phyloP scores from a whole-genome alignment of 768 basidiomycete species.

The Agaricus blazei region DNA sequence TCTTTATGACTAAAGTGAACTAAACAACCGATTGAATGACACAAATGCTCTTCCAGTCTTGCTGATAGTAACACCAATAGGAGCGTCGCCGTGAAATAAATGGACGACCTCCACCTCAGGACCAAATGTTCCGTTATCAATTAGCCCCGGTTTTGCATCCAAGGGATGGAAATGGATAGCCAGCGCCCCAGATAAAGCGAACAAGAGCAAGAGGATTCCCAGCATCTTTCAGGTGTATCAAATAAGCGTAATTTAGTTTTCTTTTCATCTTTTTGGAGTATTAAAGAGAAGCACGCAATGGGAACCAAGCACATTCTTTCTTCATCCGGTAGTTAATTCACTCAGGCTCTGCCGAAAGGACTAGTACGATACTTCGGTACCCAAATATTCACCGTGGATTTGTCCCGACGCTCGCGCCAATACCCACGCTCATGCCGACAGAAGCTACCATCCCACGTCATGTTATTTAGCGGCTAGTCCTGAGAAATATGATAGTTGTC shows the following conservation, averaged over 20 bases:
- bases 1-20: neutral
- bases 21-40: constrained; percentile 11
- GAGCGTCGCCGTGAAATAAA: constrained; percentile 17
- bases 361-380: too few relatives aligned
- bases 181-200: neutral
- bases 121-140: constrained; percentile 15
- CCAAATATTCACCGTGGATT: too few relatives aligned
- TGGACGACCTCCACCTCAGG: constrained; percentile 14
- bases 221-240: neutral
- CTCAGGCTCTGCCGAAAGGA: too few relatives aligned
- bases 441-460: too few relatives aligned
- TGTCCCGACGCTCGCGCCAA: too few relatives aligned
- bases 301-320: too few relatives aligned
- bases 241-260: neutral
- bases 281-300: too few relatives aligned
- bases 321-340: too few relatives aligned
- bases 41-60: constrained; percentile 10
- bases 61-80: constrained; percentile 22
- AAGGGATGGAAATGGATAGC: neutral
- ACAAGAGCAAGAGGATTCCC: neutral
- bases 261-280: neutral
- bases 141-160: constrained; percentile 12
- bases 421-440: too few relatives aligned
- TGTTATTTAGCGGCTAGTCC: too few relatives aligned
- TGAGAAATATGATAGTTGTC: too few relatives aligned